A percentile compares a stretch with the other conserved stretches of the same genome.
These are phyloP conservation scores for Trichoderma sp. DNA, from an alignment of 2,329 filamentous ascomycete species.

Conservation along the genomic window DNA sequence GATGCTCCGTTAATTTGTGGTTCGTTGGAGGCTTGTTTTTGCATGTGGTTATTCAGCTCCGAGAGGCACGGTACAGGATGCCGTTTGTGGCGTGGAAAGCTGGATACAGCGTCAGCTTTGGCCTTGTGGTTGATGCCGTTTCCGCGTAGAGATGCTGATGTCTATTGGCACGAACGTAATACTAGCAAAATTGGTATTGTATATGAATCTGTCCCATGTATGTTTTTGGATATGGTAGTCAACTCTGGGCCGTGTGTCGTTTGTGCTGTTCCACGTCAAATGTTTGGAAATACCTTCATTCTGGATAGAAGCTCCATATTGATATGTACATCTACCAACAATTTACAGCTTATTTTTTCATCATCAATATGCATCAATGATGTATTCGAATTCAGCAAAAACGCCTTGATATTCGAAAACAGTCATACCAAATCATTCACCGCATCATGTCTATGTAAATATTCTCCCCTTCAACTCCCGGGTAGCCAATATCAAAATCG, in stretches of 20 bases:
- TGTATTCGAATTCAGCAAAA: not conserved
- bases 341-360: not conserved
- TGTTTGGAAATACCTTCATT: not conserved
- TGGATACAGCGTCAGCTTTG: not conserved
- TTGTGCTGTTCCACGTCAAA: not conserved
- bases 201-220: not conserved
- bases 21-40: not conserved
- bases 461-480: not conserved
- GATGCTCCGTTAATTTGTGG: not conserved
- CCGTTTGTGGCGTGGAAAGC: not conserved
- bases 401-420: fast-evolving
- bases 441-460: not conserved
- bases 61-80: not conserved
- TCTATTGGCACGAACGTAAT: not conserved
- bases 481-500: not conserved
- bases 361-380: not conserved
- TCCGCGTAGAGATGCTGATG: not conserved
- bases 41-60: not conserved
- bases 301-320: not conserved
- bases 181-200: not conserved
- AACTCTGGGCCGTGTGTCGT: not conserved
- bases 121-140: not conserved
- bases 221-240: not conserved
- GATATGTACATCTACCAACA: not conserved
- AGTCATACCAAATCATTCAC: not conserved